phyloP scores from a whole-genome alignment of 306 rosid species.

The Arachis hypogaea region DNA sequence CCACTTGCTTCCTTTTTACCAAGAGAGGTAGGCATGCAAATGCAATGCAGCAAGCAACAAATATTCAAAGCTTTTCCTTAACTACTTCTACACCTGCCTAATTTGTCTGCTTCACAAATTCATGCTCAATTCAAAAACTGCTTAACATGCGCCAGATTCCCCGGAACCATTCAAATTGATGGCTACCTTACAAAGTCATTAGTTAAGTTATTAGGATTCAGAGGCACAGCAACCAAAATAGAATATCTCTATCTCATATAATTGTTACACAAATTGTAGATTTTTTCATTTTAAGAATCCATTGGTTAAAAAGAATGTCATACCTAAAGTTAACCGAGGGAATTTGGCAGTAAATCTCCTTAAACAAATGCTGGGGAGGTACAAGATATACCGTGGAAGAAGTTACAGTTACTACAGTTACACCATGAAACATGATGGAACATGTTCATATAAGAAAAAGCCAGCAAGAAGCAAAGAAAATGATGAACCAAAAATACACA shows the following conservation, averaged over 20 bases:
- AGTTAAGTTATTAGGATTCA: neutral
- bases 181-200: neutral
- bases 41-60: neutral
- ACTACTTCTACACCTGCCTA: neutral
- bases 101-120: conserved; percentile 9
- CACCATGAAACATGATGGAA: neutral
- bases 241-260: neutral
- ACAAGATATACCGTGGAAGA: neutral
- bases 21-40: neutral
- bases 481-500: neutral
- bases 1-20: neutral
- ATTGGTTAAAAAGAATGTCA: neutral
- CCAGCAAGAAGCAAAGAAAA: neutral
- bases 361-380: conserved; percentile 15
- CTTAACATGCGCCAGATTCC: neutral
- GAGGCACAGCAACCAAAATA: neutral
- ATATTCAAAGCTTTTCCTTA: neutral
- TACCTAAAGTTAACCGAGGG: neutral
- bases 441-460: neutral
- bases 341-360: conserved; percentile 6
- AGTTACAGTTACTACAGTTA: neutral
- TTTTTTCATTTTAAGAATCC: neutral
- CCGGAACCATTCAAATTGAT: neutral
- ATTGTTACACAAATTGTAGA: neutral
- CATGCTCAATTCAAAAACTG: conserved; percentile 13